A percentile compares a stretch with the other conserved stretches of the same genome.
These are phyloP conservation scores for Cadophora gregata DNA, from an alignment of 2,329 filamentous ascomycete genomes.

Conservation along the genomic window DNA sequence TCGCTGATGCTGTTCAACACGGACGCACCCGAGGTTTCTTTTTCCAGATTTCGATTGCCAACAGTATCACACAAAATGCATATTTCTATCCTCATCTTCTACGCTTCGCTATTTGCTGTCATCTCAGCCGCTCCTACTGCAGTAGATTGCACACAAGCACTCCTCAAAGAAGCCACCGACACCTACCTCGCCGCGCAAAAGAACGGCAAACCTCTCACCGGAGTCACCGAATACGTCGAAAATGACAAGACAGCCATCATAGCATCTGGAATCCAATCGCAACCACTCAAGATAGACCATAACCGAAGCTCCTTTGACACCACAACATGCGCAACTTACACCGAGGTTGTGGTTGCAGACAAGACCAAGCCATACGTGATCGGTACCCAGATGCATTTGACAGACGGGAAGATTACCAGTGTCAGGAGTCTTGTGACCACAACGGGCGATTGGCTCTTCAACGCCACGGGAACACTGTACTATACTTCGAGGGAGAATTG, in stretches of 20 bases:
- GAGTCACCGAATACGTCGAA: slow-evolving; percentile 13
- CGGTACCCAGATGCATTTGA: slow-evolving; percentile 15
- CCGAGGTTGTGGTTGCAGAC: slow-evolving; percentile 21
- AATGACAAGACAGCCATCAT: slow-evolving; percentile 20
- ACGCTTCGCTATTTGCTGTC: neutral
- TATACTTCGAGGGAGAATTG: slow-evolving; percentile 23
- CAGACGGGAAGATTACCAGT: slow-evolving; percentile 16
- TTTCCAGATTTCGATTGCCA: neutral
- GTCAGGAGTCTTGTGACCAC: slow-evolving; percentile 19
- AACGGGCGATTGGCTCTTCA: slow-evolving; percentile 24
- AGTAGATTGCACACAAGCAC: slow-evolving; percentile 14
- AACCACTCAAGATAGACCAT: slow-evolving; percentile 21
- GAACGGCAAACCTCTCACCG: neutral
- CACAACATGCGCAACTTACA: slow-evolving; percentile 22
- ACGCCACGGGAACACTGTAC: slow-evolving; percentile 20
- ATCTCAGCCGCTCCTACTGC: neutral
- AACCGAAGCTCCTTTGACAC: slow-evolving; percentile 23
- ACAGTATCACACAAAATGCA: neutral
- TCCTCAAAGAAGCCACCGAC: slow-evolving; percentile 18
- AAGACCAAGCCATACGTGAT: slow-evolving; percentile 20
- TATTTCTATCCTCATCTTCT: neutral
- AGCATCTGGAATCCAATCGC: slow-evolving; percentile 17
- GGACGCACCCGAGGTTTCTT: too few species aligned
- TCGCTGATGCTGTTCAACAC: too few species aligned
- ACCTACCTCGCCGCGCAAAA: slow-evolving; percentile 21